A percentile compares a stretch with the other conserved stretches of the same genome.
Conservation (phyloP, 1,139 yeast genomes). For the Diutina siamensis region DNA sequence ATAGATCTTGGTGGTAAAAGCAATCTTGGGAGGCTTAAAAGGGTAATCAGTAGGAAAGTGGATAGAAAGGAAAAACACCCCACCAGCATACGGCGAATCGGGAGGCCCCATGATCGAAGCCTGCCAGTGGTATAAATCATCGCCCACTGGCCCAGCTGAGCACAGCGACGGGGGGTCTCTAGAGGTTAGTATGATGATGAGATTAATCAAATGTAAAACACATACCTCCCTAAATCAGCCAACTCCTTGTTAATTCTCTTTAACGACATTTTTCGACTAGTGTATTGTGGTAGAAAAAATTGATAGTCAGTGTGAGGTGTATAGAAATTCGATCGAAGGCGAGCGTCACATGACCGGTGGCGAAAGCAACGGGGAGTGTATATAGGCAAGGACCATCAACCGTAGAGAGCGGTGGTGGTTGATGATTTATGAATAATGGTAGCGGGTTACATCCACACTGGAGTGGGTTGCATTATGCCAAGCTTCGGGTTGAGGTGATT, state of each 20-base stretch:
- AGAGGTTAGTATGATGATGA: slow-evolving; percentile 18
- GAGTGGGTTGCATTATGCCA: no score
- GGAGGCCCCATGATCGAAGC: slow-evolving; percentile 95
- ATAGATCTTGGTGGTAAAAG: slow-evolving; percentile 80
- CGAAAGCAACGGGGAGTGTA: not conserved
- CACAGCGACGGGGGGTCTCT: slow-evolving; percentile 99
- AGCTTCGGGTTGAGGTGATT: no score
- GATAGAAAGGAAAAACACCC: slow-evolving; percentile 81
- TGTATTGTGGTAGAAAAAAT: not conserved
- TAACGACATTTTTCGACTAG: slow-evolving; percentile 46
- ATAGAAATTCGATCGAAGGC: not conserved
- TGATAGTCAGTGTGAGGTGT: not conserved
- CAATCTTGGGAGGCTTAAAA: slow-evolving; percentile 88
- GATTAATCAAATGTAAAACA: slow-evolving; percentile 12
- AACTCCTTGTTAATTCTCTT: slow-evolving; percentile 95
- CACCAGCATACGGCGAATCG: slow-evolving; percentile 89
- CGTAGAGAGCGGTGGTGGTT: no score
- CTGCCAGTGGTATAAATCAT: slow-evolving; percentile 93
- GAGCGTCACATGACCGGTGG: slow-evolving; percentile 6
- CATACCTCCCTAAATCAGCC: slow-evolving; percentile 88
- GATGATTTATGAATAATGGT: no score
- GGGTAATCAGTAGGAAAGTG: slow-evolving; percentile 95
- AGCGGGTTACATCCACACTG: no score
- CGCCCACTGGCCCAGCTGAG: slow-evolving; percentile 98
- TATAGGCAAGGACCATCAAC: not conserved